Evolutionary conservation across 139 green algal species (phyloP).

Genomic region (Tetraselmis chui): DNA sequence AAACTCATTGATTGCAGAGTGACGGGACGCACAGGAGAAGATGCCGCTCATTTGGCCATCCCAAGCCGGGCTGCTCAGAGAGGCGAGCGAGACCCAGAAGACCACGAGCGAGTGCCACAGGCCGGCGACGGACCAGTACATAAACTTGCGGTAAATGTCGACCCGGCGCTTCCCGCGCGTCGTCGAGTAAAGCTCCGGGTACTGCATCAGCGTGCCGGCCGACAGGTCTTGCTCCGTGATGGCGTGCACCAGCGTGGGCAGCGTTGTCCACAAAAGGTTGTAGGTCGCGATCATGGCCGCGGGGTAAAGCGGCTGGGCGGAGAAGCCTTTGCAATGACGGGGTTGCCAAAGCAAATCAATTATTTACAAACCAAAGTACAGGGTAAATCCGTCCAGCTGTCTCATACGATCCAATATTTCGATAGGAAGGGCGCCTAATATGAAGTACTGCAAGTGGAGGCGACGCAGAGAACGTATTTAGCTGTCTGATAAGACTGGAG

Average conservation of each 20-base stretch:
- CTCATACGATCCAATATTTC: no score
- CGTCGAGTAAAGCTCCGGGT: not conserved
- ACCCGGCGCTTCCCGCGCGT: not conserved
- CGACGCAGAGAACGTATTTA: no score
- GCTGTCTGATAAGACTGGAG: no score
- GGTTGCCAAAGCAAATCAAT: no score
- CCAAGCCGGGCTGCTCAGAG: not conserved
- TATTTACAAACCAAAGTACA: no score
- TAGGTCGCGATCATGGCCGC: conserved; percentile 46
- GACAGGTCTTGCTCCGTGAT: conserved; percentile 66
- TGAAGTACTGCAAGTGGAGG: no score
- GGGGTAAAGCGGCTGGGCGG: conserved; percentile 39
- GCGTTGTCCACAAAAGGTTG: conserved; percentile 68
- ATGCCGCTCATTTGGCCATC: not conserved
- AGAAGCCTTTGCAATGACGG: conserved; percentile 59
- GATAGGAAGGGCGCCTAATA: no score
- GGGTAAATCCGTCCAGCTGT: no score
- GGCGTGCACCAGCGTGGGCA: conserved; percentile 75
- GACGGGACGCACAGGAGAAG: not conserved
- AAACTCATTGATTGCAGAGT: no score
- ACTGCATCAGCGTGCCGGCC: not conserved
- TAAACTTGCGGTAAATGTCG: not conserved
- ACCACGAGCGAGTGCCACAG: not conserved
- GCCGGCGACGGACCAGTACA: not conserved
- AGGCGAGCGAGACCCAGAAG: not conserved